Evolutionary conservation across 208 protist genomes (phyloP).

Genomic region (Trypanosoma boissoni): DNA sequence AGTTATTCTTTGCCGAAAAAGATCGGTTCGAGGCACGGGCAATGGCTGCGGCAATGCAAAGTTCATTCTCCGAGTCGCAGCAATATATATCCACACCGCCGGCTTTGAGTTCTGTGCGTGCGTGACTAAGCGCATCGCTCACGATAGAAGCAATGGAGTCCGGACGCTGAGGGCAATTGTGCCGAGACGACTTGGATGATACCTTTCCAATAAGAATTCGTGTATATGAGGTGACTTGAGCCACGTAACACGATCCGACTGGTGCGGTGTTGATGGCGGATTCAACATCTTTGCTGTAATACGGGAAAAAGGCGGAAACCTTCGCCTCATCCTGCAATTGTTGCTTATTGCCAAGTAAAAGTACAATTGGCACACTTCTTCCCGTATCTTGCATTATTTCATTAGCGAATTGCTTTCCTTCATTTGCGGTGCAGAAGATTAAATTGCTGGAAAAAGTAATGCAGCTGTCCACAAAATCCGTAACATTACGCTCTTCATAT

Average conservation of each 20-base stretch:
- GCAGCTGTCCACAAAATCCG: conserved; percentile 58
- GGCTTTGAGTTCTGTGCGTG: neutral
- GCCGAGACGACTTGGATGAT: conserved; percentile 46
- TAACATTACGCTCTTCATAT: conserved; percentile 58
- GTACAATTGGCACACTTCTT: conserved; percentile 28
- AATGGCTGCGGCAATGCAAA: conserved; percentile 38
- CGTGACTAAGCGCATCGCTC: conserved; percentile 35
- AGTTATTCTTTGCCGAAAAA: conserved; percentile 67
- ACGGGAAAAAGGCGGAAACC: conserved; percentile 16
- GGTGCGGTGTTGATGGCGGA: conserved; percentile 13
- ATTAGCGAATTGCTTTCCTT: conserved; percentile 25
- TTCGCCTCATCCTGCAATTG: conserved; percentile 25
- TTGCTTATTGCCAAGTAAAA: conserved; percentile 47
- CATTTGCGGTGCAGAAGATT: conserved; percentile 36
- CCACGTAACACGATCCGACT: conserved; percentile 22
- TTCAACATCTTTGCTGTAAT: conserved; percentile 23
- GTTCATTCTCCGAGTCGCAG: conserved; percentile 30
- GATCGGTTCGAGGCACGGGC: conserved; percentile 49
- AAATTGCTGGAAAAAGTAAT: conserved; percentile 53
- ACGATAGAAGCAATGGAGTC: conserved; percentile 53
- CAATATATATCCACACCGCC: conserved; percentile 56
- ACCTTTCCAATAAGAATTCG: conserved; percentile 51
- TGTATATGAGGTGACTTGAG: conserved; percentile 14
- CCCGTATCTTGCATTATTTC: conserved; percentile 3
- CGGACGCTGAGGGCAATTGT: conserved; percentile 73